phyloP scores from a whole-genome alignment of 2,329 filamentous ascomycete genomes.

The Monosporascus ibericus region DNA sequence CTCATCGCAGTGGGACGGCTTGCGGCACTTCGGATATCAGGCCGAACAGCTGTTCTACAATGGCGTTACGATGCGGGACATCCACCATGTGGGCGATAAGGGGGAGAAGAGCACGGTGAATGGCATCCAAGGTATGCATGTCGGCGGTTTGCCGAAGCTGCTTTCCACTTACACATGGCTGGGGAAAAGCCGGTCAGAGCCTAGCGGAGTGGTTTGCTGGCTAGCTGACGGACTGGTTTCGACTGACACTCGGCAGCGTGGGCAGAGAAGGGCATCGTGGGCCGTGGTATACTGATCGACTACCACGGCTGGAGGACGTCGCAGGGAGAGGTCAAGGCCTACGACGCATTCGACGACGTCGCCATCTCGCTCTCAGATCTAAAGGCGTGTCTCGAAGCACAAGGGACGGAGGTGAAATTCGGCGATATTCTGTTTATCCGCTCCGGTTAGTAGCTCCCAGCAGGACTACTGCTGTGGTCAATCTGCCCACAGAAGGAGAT shows the following conservation, averaged over 20 bases:
- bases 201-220: too few relatives aligned
- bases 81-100: constrained; percentile 25
- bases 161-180: background rate
- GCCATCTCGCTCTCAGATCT: constrained; percentile 33
- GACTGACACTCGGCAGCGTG: constrained; percentile 29
- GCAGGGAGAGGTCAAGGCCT: constrained; percentile 25
- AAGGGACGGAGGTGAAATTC: constrained; percentile 43
- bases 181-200: too few relatives aligned
- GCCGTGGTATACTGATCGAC: constrained; percentile 48
- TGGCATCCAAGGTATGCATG: constrained; percentile 30
- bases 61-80: constrained; percentile 33
- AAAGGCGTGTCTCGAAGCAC: constrained; percentile 34
- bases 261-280: constrained; percentile 48
- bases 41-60: constrained; percentile 33
- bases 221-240: too few relatives aligned
- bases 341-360: constrained; percentile 27
- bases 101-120: constrained; percentile 30
- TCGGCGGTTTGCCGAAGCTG: too few relatives aligned
- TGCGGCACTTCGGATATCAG: constrained; percentile 46
- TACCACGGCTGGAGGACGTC: constrained; percentile 41
- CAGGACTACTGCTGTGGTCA: too few relatives aligned
- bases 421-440: constrained; percentile 48
- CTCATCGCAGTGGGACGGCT: constrained; percentile 52
- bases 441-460: constrained; percentile 16
- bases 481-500: too few relatives aligned